Percentiles rank a stretch among this genome's conserved stretches.
phyloP scores from a whole-genome alignment of 2,329 filamentous ascomycete species.

The Colletotrichum sp. region DNA sequence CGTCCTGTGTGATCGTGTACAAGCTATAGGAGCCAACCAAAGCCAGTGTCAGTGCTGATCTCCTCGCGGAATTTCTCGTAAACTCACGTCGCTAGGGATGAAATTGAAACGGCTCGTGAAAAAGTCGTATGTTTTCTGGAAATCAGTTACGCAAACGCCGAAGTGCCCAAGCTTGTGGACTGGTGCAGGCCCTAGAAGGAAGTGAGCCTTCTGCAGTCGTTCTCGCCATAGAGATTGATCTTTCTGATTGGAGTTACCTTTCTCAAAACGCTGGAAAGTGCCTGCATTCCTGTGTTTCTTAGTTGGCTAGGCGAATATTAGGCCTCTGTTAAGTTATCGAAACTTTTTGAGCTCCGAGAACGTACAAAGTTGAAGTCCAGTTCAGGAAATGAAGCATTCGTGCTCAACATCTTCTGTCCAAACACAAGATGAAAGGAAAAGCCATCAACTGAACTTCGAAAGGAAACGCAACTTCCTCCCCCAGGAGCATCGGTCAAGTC shows the following conservation, averaged over 20 bases:
- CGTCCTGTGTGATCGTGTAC: conserved; percentile 28
- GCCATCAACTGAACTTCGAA: conserved; percentile 57
- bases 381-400: conserved; percentile 41
- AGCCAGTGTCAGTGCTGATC: background rate
- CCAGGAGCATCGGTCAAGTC: conserved; percentile 56
- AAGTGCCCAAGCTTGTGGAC: conserved; percentile 62
- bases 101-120: conserved; percentile 57
- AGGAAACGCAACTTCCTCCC: conserved; percentile 56
- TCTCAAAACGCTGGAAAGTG: conserved; percentile 53
- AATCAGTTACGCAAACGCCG: conserved; percentile 58
- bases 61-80: background rate
- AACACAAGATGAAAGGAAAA: conserved; percentile 63
- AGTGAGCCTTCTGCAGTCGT: background rate
- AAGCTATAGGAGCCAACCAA: background rate
- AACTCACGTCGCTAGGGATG: conserved; percentile 48
- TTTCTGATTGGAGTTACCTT: background rate
- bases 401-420: conserved; percentile 49
- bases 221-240: background rate
- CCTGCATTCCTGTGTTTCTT: conserved; percentile 46
- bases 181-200: conserved; percentile 41
- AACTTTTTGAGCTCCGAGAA: background rate
- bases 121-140: conserved; percentile 51
- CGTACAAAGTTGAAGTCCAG: conserved; percentile 51
- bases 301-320: conserved; percentile 34
- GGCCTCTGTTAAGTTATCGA: too few relatives aligned